A percentile compares a stretch with the other conserved stretches of the same genome.
Evolutionary conservation across 805 yeast genomes (phyloP).

Genomic region (Lachancea quebecensis): DNA sequence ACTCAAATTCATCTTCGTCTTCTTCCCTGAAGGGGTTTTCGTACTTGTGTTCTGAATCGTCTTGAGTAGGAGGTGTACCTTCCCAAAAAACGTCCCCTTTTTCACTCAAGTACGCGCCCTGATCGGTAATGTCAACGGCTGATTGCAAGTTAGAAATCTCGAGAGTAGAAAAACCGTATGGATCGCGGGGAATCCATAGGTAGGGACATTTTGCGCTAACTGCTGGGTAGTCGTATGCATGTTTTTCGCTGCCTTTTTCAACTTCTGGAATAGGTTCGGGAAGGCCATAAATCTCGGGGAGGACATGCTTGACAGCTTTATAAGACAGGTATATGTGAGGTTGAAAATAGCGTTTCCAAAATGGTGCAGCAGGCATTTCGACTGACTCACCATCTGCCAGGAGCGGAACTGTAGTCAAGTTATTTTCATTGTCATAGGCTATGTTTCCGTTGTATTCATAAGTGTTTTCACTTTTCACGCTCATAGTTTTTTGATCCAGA

Average conservation of each 20-base stretch:
- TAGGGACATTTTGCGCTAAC: slow-evolving; percentile 60
- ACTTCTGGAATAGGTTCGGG: slow-evolving; percentile 37
- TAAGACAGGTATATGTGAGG: slow-evolving; percentile 50
- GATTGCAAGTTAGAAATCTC: slow-evolving; percentile 51
- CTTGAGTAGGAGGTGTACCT: slow-evolving; percentile 43
- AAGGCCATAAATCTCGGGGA: slow-evolving; percentile 56
- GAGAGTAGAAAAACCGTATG: slow-evolving; percentile 66
- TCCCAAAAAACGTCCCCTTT: slow-evolving; percentile 42
- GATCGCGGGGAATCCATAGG: slow-evolving; percentile 92
- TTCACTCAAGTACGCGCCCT: slow-evolving; percentile 52
- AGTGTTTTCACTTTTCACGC: slow-evolving; percentile 18
- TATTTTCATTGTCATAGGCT: slow-evolving; percentile 18
- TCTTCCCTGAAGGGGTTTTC: slow-evolving; percentile 10
- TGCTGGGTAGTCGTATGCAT: slow-evolving; percentile 75
- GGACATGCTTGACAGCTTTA: slow-evolving; percentile 40
- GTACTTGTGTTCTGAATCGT: background rate
- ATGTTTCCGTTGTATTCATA: slow-evolving; percentile 16
- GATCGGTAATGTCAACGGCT: slow-evolving; percentile 59
- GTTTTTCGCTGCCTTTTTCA: slow-evolving; percentile 35
- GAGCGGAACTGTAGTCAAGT: slow-evolving; percentile 42
- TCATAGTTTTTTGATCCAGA: slow-evolving; percentile 9
- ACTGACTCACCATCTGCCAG: slow-evolving; percentile 54
- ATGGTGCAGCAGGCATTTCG: slow-evolving; percentile 32
- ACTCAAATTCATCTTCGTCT: slow-evolving; percentile 3
- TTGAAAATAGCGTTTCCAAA: slow-evolving; percentile 42